phyloP scores from a whole-genome alignment of 306 rosid genomes.

The Vachellia collinsii region DNA sequence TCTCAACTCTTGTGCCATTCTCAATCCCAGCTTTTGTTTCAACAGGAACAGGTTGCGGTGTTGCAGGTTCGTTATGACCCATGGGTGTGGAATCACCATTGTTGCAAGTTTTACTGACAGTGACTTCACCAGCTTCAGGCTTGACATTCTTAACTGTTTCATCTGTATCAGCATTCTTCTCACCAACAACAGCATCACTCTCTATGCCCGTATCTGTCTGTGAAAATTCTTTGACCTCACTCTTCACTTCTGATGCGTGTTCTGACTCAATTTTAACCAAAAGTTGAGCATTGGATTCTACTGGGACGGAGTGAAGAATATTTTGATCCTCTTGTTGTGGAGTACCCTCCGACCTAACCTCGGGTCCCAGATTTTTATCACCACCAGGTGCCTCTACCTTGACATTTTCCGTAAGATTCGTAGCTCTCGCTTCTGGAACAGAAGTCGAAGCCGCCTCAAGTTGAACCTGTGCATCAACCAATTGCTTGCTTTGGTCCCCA shows the following conservation, averaged over 20 bases:
- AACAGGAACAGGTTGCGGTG: constrained; percentile 44
- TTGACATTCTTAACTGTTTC: constrained; percentile 46
- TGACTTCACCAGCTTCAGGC: constrained; percentile 52
- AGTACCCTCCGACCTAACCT: constrained; percentile 29
- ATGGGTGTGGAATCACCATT: constrained; percentile 37
- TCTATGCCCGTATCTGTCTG: constrained; percentile 29
- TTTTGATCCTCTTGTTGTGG: constrained; percentile 36
- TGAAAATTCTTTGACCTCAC: constrained; percentile 42
- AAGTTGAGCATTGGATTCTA: constrained; percentile 37
- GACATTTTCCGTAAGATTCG: constrained; percentile 39
- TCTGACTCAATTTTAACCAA: constrained; percentile 39
- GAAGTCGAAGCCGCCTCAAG: constrained; percentile 37
- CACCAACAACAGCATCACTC: constrained; percentile 24
- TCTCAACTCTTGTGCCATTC: constrained; percentile 44
- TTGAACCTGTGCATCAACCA: constrained; percentile 37
- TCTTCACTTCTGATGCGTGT: constrained; percentile 40
- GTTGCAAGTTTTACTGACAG: constrained; percentile 36
- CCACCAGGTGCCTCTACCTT: constrained; percentile 27
- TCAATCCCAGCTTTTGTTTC: constrained; percentile 44
- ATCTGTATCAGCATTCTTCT: constrained; percentile 37
- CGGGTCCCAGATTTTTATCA: constrained; percentile 33
- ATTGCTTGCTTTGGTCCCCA: constrained; percentile 40
- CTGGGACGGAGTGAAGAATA: constrained; percentile 39
- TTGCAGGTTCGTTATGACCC: constrained; percentile 41
- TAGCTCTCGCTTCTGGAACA: constrained; percentile 35